A percentile compares a stretch with the other conserved stretches of the same genome.
phyloP scores from a whole-genome alignment of 2,329 filamentous ascomycete species.

The Neonectria magnoliae region DNA sequence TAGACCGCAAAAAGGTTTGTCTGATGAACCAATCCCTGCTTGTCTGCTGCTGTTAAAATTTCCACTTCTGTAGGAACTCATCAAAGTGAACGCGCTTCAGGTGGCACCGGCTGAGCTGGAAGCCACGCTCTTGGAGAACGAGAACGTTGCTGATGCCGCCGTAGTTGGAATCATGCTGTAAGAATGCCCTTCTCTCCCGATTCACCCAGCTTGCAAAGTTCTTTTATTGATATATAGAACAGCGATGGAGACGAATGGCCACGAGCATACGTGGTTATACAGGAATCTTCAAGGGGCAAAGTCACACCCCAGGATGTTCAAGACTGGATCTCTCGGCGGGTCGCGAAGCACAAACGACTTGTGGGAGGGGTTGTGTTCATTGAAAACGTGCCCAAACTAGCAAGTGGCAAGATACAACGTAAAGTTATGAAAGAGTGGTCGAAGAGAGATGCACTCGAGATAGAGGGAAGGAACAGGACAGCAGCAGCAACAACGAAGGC shows the following conservation, averaged over 20 bases:
- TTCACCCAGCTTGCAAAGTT: not conserved
- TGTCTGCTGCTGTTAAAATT: not conserved
- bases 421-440: constrained; percentile 67
- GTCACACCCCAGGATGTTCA: constrained; percentile 64
- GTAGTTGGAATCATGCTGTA: constrained; percentile 63
- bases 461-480: constrained; percentile 39
- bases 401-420: constrained; percentile 67
- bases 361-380: constrained; percentile 64
- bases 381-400: constrained; percentile 65
- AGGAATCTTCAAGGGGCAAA: constrained; percentile 55
- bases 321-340: constrained; percentile 55
- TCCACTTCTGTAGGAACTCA: constrained; percentile 58
- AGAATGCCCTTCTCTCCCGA: constrained; percentile 25
- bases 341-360: constrained; percentile 63
- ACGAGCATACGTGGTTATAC: constrained; percentile 62
- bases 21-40: too few relatives aligned
- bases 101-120: constrained; percentile 69
- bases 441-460: constrained; percentile 57
- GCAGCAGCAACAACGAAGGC: not conserved
- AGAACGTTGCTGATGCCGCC: constrained; percentile 64
- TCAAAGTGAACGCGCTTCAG: constrained; percentile 68
- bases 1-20: constrained; percentile 59
- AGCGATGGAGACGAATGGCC: constrained; percentile 61
- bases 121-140: constrained; percentile 60
- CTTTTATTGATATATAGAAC: constrained; percentile 8